Conservation (phyloP, 495 filamentous ascomycete species). For the Aspergillus panamensis region DNA sequence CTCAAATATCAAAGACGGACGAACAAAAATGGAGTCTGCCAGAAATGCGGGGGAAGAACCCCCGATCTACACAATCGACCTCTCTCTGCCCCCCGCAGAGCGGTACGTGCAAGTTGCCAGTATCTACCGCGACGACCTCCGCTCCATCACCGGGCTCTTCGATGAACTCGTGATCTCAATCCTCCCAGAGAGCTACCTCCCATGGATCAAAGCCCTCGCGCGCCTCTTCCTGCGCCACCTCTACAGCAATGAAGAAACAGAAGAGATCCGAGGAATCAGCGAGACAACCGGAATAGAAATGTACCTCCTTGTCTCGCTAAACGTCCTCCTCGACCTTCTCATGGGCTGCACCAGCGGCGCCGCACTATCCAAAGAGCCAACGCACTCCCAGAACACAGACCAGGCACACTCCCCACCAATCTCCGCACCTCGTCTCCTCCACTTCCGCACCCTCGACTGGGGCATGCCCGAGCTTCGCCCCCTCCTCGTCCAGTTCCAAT, state of each 20-base stretch:
- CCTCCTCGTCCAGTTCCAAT: slow-evolving; percentile 58
- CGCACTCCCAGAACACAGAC: background rate
- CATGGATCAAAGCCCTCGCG: slow-evolving; percentile 36
- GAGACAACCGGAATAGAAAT: slow-evolving; percentile 50
- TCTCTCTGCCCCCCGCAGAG: slow-evolving; percentile 53
- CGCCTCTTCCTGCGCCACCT: slow-evolving; percentile 46
- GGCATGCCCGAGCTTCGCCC: slow-evolving; percentile 57
- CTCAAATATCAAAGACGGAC: background rate
- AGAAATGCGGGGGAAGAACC: slow-evolving; percentile 12
- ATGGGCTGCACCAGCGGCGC: slow-evolving; percentile 66
- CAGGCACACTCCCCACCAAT: slow-evolving; percentile 35
- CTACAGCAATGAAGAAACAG: slow-evolving; percentile 54
- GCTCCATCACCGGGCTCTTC: slow-evolving; percentile 44
- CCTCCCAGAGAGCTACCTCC: slow-evolving; percentile 24
- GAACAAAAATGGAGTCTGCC: slow-evolving; percentile 1
- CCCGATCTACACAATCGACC: slow-evolving; percentile 53
- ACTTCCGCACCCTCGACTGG: slow-evolving; percentile 69
- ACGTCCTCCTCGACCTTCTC: slow-evolving; percentile 59
- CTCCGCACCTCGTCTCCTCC: slow-evolving; percentile 29
- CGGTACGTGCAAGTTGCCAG: slow-evolving; percentile 51
- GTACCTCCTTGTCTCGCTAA: slow-evolving; percentile 58
- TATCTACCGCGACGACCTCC: slow-evolving; percentile 41
- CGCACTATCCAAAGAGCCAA: slow-evolving; percentile 19
- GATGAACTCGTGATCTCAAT: slow-evolving; percentile 38
- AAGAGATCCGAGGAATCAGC: slow-evolving; percentile 58